phyloP scores from a whole-genome alignment of 2,329 filamentous ascomycete species.

The Endoconidiophora laricicola region DNA sequence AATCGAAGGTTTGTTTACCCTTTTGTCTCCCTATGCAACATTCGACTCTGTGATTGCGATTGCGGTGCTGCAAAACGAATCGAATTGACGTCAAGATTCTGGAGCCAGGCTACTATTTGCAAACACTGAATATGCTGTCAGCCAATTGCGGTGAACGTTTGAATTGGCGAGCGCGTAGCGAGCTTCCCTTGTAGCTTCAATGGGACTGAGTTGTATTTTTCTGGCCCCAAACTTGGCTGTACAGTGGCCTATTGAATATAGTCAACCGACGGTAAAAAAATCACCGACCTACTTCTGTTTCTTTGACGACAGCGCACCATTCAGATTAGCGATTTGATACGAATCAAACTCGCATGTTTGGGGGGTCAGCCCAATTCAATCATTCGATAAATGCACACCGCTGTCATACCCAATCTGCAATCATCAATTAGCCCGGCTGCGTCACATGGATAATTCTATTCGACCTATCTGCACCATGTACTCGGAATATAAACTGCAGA shows the following conservation, averaged over 20 bases:
- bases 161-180: too few relatives aligned
- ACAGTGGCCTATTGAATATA: too few relatives aligned
- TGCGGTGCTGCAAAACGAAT: background rate
- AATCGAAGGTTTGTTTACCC: conserved; percentile 63
- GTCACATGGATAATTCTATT: background rate
- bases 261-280: too few relatives aligned
- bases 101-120: too few relatives aligned
- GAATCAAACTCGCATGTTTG: background rate
- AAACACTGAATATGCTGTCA: background rate
- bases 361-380: background rate
- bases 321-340: too few relatives aligned
- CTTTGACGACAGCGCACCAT: too few relatives aligned
- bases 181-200: too few relatives aligned
- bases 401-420: background rate
- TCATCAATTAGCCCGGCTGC: background rate
- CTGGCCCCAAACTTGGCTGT: too few relatives aligned
- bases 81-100: background rate
- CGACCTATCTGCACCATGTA: too few relatives aligned
- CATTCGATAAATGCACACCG: background rate
- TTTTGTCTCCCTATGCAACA: background rate
- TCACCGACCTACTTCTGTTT: too few relatives aligned
- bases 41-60: background rate
- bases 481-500: background rate
- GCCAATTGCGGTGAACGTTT: background rate
- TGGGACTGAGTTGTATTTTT: too few relatives aligned